Percentiles rank a stretch among this genome's conserved stretches.
These are phyloP conservation scores for Fusarium xyrophilum DNA, from an alignment of 2,329 filamentous ascomycete genomes.

Conservation along the genomic window DNA sequence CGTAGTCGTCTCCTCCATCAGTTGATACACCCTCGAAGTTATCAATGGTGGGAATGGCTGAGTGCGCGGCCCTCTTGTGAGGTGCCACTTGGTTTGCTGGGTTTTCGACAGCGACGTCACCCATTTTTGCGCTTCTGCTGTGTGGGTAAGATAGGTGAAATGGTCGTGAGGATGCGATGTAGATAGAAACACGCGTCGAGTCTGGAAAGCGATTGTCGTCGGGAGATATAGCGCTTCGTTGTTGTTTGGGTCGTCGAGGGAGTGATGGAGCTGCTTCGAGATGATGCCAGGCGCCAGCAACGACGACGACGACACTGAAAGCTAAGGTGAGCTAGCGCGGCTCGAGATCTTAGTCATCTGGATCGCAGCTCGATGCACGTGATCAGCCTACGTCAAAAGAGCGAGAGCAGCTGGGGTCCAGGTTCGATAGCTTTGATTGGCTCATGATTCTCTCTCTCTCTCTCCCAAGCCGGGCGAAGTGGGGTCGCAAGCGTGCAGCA, in stretches of 20 bases:
- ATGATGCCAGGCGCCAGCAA: conserved; percentile 43
- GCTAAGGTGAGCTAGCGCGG: conserved; percentile 35
- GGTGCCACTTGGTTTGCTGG: conserved; percentile 75
- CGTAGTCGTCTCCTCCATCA: conserved; percentile 91
- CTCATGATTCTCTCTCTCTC: background rate
- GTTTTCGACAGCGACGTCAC: conserved; percentile 84
- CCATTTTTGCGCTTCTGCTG: conserved; percentile 65
- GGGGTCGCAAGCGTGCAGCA: conserved; percentile 8
- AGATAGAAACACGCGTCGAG: background rate
- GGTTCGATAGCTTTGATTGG: conserved; percentile 29
- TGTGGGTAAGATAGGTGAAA: background rate
- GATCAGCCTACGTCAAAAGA: conserved; percentile 13
- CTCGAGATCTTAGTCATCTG: conserved; percentile 37
- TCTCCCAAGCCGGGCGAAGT: conserved; percentile 18
- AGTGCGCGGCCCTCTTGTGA: conserved; percentile 81
- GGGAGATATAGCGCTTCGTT: conserved; percentile 11
- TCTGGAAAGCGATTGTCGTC: conserved; percentile 15
- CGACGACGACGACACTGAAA: conserved; percentile 41
- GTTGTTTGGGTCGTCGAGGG: conserved; percentile 22
- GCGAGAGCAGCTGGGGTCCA: background rate
- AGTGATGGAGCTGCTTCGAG: conserved; percentile 38
- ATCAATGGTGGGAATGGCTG: conserved; percentile 87
- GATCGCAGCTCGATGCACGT: conserved; percentile 20
- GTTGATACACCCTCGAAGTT: conserved; percentile 82
- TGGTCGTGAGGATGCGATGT: background rate